Percentiles rank a stretch among this genome's conserved stretches.
Conservation (phyloP, 331 rosid genomes). For the Quercus lobata region DNA sequence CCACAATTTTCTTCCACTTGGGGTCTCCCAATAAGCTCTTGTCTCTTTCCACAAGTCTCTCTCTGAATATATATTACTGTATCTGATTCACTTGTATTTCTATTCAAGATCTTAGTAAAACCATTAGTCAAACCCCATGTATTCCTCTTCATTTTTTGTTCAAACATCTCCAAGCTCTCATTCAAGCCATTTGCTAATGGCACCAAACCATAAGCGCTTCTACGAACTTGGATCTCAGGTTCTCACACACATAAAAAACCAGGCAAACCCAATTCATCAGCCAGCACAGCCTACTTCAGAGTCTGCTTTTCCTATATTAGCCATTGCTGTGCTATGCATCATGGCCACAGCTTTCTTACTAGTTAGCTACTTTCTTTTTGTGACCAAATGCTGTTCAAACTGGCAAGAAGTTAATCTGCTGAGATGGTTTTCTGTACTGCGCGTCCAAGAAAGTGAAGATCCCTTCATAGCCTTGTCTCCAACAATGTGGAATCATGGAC, state of each 20-base stretch:
- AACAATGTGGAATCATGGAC: conserved; percentile 40
- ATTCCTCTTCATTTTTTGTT: conserved; percentile 7
- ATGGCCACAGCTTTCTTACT: conserved; percentile 51
- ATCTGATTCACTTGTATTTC: not conserved
- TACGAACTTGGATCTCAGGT: conserved; percentile 39
- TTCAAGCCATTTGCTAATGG: conserved; percentile 33
- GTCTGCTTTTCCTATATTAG: conserved; percentile 49
- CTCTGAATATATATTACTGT: not conserved
- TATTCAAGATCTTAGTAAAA: not conserved
- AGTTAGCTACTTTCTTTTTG: conserved; percentile 46
- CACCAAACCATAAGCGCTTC: conserved; percentile 24
- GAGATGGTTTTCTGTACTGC: conserved; percentile 36
- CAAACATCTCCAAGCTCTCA: conserved; percentile 8
- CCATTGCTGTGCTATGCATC: conserved; percentile 45
- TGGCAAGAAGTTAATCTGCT: conserved; percentile 39
- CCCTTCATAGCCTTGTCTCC: conserved; percentile 61
- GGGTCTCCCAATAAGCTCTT: not conserved
- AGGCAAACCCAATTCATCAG: conserved; percentile 10
- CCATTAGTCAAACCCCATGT: conserved; percentile 17
- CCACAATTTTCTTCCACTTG: conserved; percentile 2
- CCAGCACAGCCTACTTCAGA: conserved; percentile 33
- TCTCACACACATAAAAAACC: conserved; percentile 34
- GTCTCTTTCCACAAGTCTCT: not conserved
- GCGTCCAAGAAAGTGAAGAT: conserved; percentile 33
- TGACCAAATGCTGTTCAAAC: conserved; percentile 56